Evolutionary conservation across 108 stramenopile species (phyloP).

Genomic region (Stephanodiscus triporus): DNA sequence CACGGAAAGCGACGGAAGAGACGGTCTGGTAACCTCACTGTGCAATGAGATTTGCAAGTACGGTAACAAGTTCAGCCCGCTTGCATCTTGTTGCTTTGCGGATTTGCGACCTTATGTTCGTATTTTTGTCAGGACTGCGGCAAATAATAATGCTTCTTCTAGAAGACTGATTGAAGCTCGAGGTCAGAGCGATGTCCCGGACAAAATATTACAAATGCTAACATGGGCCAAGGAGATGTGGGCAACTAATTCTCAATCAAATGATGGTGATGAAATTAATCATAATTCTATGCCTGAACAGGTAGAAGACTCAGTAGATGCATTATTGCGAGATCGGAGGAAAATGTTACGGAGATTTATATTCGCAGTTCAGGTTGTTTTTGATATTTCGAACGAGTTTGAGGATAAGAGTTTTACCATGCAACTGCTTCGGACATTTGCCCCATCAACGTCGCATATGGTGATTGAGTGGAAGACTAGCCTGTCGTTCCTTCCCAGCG

Average conservation of each 20-base stretch:
- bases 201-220: slow-evolving; percentile 22
- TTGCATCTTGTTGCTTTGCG: slow-evolving; percentile 66
- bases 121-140: slow-evolving; percentile 10
- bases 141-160: not conserved
- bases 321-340: slow-evolving; percentile 44
- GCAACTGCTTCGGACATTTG: slow-evolving; percentile 22
- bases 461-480: slow-evolving; percentile 39
- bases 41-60: slow-evolving; percentile 47
- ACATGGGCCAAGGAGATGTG: slow-evolving; percentile 52
- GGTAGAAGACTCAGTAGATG: slow-evolving; percentile 16
- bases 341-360: slow-evolving; percentile 61
- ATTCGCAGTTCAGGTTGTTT: slow-evolving; percentile 61
- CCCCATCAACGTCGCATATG: slow-evolving; percentile 29
- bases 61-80: slow-evolving; percentile 55
- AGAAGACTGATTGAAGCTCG: not conserved
- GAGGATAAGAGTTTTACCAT: not conserved
- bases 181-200: slow-evolving; percentile 5
- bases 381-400: slow-evolving; percentile 43
- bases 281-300: not conserved
- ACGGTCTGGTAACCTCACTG: slow-evolving; percentile 9
- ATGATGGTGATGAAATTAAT: not conserved
- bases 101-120: slow-evolving; percentile 65
- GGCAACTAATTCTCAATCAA: slow-evolving; percentile 24
- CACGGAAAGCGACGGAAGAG: slow-evolving; percentile 3
- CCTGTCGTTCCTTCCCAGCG: slow-evolving; percentile 20